Base-by-base conservation (phyloP, 1,139 yeast genomes). In the Hansenula sp. region DNA sequence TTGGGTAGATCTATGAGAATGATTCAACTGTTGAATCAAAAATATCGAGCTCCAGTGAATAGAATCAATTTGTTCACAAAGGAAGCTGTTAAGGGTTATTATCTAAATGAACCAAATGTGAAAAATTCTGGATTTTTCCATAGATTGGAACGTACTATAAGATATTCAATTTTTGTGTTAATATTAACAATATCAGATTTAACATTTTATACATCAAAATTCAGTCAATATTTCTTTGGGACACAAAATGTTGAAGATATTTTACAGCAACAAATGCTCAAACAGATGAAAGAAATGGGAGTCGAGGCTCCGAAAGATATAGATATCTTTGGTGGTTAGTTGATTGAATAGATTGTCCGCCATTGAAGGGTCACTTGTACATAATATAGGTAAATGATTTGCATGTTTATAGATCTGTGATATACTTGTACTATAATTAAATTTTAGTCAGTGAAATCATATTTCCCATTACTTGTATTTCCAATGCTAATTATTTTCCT, bases 1-100 rank as follows among this genome's bases (percentile, higher is more conserved):
- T 63, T 86, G 13, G 79, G 86, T 41, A 67, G 93, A 54, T 74
- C 88, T 11, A 82, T 83, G 84, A 67, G 91, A 46, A 84, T 85
- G 69, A 74, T 86, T 44, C 93, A 84, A 60, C 81, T 81, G 33
- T 63, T 83, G 53, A 86, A 86, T 59, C 79, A 77, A 51, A 67
- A 67, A 43, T 77, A 78, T 60, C 89, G 85, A 4, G 78, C 88
- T 18, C 93, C 93, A 0, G 84, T 84, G 16, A 86, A 86, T 58
- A 68, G 94, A 44, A 66, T 86, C 52, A 80, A 81, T 48, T 59
- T 81, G 37, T 68, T 86, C 48, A 86, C 88, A 1, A 60, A 64
- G 30, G 77, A 77, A 47, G 85, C 87, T 4, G 52, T 28, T 50
- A 67, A 33, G 47, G 58, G 53, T 41, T 64, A 17, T 41, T 47